A percentile compares a stretch with the other conserved stretches of the same genome.
phyloP scores from a whole-genome alignment of 345 rosid genomes.

The Brassica carinata region DNA sequence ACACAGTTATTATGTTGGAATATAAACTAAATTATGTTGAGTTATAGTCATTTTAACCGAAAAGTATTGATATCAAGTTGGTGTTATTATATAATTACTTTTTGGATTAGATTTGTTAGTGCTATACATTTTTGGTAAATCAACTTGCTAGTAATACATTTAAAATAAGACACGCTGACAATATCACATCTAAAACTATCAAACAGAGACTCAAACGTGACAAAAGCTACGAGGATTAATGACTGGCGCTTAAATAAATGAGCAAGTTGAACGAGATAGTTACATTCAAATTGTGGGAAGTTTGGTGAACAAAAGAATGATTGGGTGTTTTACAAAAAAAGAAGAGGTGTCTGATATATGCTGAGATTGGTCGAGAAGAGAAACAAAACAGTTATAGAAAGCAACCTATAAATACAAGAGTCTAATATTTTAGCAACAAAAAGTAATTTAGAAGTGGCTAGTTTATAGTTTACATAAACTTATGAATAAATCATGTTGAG shows the following conservation, averaged over 20 bases:
- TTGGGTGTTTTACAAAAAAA: conserved; percentile 20
- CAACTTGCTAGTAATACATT: conserved; percentile 3
- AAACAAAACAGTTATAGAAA: neutral
- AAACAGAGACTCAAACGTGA: neutral
- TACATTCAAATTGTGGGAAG: conserved; percentile 23
- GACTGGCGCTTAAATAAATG: neutral
- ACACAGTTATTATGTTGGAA: neutral
- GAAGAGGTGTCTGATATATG: neutral
- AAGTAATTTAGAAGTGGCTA: neutral
- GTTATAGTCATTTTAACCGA: neutral
- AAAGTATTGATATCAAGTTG: neutral
- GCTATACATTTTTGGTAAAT: neutral
- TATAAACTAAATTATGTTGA: neutral
- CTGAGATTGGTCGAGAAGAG: neutral
- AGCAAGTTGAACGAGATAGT: conserved; percentile 6
- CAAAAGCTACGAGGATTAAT: neutral
- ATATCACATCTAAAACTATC: neutral
- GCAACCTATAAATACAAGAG: neutral
- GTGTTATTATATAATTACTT: neutral
- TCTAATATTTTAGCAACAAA: neutral
- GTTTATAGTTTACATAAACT: neutral
- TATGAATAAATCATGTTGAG: neutral
- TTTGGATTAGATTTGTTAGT: conserved; percentile 8
- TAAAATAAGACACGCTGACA: neutral
- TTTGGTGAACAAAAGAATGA: conserved; percentile 29